A percentile compares a stretch with the other conserved stretches of the same genome.
Evolutionary conservation across 306 rosid species (phyloP).

Genomic region (Luffa aegyptiaca): DNA sequence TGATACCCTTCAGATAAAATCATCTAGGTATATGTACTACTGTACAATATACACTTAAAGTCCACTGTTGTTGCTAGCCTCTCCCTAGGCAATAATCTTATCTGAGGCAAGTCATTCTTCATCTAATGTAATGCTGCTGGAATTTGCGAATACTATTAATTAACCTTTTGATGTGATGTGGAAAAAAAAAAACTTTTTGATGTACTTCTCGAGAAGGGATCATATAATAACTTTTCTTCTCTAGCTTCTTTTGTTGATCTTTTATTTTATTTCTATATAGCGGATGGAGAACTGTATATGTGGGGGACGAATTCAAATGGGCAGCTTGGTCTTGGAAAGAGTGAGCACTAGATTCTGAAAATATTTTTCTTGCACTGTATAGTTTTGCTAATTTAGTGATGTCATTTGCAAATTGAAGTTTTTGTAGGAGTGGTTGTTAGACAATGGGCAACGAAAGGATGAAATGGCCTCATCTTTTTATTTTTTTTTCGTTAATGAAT

Average conservation of each 20-base stretch:
- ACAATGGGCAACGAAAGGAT: neutral
- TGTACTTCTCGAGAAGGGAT: neutral
- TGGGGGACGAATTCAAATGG: slow-evolving; percentile 89
- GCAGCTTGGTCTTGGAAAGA: slow-evolving; percentile 93
- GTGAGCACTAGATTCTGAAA: slow-evolving; percentile 32
- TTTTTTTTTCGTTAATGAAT: neutral
- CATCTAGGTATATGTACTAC: neutral
- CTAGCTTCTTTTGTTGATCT: neutral
- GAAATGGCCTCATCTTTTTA: neutral
- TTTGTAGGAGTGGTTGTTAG: neutral
- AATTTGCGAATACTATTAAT: neutral
- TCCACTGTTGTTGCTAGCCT: neutral
- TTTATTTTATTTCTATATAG: slow-evolving; percentile 23
- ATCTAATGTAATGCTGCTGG: neutral
- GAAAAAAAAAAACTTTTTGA: neutral
- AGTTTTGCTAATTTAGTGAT: neutral
- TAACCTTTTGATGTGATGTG: neutral
- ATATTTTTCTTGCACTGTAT: neutral
- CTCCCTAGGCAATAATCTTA: neutral
- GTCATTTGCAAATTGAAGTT: neutral
- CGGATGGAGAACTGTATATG: slow-evolving; percentile 80
- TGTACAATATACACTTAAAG: neutral
- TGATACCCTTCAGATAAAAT: neutral
- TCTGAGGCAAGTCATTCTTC: neutral
- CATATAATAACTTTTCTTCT: neutral